These are phyloP conservation scores for Penicillium paradoxum DNA, from an alignment of 495 filamentous ascomycete genomes.

Conservation along the genomic window DNA sequence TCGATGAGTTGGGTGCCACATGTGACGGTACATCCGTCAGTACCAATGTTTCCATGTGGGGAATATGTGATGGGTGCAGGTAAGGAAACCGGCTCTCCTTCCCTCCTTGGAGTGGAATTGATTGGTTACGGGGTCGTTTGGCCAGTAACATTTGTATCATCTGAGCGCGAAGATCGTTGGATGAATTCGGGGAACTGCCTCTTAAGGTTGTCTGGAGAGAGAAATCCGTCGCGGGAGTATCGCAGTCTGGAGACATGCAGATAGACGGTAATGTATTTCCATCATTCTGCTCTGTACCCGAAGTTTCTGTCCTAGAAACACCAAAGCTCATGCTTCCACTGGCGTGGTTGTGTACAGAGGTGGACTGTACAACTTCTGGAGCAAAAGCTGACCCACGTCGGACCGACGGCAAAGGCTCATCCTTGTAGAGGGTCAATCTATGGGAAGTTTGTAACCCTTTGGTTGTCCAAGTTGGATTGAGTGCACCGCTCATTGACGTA, in stretches of 20 bases:
- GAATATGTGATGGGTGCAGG: slow-evolving; percentile 54
- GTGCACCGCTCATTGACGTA: slow-evolving; percentile 23
- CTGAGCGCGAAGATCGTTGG: slow-evolving; percentile 20
- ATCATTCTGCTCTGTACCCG: background rate
- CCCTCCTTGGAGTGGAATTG: slow-evolving; percentile 22
- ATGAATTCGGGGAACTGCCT: slow-evolving; percentile 25
- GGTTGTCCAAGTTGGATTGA: background rate
- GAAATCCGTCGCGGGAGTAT: background rate
- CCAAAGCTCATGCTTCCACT: slow-evolving; percentile 5
- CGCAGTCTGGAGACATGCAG: slow-evolving; percentile 10
- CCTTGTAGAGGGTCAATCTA: slow-evolving; percentile 9
- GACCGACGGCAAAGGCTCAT: slow-evolving; percentile 24
- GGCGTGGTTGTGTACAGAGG: background rate
- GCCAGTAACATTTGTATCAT: slow-evolving; percentile 33
- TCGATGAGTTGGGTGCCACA: slow-evolving; percentile 37
- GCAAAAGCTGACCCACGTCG: slow-evolving; percentile 44
- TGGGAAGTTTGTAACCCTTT: background rate
- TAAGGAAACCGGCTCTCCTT: slow-evolving; percentile 35
- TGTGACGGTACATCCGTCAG: slow-evolving; percentile 57
- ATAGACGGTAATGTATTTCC: slow-evolving; percentile 5
- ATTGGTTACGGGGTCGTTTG: slow-evolving; percentile 33
- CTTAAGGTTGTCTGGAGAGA: slow-evolving; percentile 8
- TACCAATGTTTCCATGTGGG: slow-evolving; percentile 51
- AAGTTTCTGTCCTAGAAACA: slow-evolving; percentile 9
- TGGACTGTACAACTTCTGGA: slow-evolving; percentile 34